These are phyloP conservation scores for Lojkania enalia DNA, from an alignment of 2,329 filamentous ascomycete genomes.

Conservation along the genomic window DNA sequence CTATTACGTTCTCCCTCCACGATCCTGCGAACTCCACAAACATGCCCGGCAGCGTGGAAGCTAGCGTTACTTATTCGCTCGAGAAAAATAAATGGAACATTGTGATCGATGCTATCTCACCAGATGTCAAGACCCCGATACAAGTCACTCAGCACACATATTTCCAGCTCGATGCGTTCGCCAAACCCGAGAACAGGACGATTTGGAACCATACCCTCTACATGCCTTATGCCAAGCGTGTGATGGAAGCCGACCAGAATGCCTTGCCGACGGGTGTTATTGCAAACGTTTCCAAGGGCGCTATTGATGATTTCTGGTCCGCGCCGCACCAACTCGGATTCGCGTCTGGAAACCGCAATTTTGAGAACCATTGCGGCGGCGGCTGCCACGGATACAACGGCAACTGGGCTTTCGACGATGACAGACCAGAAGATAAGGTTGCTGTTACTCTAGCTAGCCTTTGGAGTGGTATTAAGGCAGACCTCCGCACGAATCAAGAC, in stretches of 20 bases:
- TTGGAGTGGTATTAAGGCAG: slow-evolving; percentile 39
- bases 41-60: slow-evolving; percentile 35
- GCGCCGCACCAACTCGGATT: slow-evolving; percentile 38
- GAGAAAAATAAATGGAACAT: slow-evolving; percentile 40
- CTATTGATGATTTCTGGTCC: slow-evolving; percentile 38
- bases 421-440: slow-evolving; percentile 25
- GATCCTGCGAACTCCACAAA: slow-evolving; percentile 37
- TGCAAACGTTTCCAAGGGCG: slow-evolving; percentile 24
- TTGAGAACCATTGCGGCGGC: slow-evolving; percentile 38
- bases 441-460: slow-evolving; percentile 33
- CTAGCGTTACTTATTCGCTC: slow-evolving; percentile 37
- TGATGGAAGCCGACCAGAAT: slow-evolving; percentile 30
- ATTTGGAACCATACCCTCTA: slow-evolving; percentile 41
- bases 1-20: slow-evolving; percentile 36
- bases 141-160: slow-evolving; percentile 43
- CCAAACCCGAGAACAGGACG: slow-evolving; percentile 32
- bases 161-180: slow-evolving; percentile 42
- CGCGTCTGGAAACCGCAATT: slow-evolving; percentile 27
- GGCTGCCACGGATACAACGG: slow-evolving; percentile 42
- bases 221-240: slow-evolving; percentile 34
- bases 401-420: slow-evolving; percentile 34
- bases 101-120: slow-evolving; percentile 34
- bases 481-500: slow-evolving; percentile 37
- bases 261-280: slow-evolving; percentile 40
- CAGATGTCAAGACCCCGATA: slow-evolving; percentile 32